phyloP scores from a whole-genome alignment of 2,329 filamentous ascomycete species.

The Fusarium equiseti region DNA sequence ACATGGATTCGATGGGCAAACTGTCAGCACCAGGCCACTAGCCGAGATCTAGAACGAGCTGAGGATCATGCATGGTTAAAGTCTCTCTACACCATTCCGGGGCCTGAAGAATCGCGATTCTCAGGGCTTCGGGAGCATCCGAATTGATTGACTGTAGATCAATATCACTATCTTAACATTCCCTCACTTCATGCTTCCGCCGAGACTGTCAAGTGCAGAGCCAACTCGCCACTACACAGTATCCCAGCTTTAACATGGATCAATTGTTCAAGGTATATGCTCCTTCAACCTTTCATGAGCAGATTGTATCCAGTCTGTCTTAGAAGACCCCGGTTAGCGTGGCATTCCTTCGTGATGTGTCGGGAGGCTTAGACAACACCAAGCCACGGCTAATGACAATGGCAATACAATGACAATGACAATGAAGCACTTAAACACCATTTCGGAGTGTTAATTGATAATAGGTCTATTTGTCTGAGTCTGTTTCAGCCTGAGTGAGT shows the following conservation, averaged over 20 bases:
- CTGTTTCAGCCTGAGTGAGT: neutral
- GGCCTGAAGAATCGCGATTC: neutral
- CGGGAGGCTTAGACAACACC: slow-evolving; percentile 4
- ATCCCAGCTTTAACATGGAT: neutral
- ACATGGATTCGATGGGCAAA: slow-evolving; percentile 19
- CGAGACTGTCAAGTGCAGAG: neutral
- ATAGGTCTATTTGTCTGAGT: neutral
- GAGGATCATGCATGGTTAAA: neutral
- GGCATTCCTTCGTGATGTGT: neutral
- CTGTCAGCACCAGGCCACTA: slow-evolving; percentile 29
- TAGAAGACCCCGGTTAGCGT: slow-evolving; percentile 13
- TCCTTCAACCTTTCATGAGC: neutral
- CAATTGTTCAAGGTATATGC: neutral
- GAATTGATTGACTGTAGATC: slow-evolving; percentile 7
- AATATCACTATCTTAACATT: slow-evolving; percentile 9
- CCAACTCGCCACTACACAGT: neutral
- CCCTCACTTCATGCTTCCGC: neutral
- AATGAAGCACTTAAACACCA: neutral
- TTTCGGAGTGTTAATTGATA: neutral
- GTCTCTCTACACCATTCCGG: neutral
- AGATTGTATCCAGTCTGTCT: neutral
- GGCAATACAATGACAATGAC: neutral
- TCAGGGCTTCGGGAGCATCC: slow-evolving; percentile 31
- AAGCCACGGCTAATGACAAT: neutral
- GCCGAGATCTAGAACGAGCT: slow-evolving; percentile 31